These are phyloP conservation scores for Pseudogymnoascus sp. DNA, from an alignment of 2,329 filamentous ascomycete species.

Conservation along the genomic window DNA sequence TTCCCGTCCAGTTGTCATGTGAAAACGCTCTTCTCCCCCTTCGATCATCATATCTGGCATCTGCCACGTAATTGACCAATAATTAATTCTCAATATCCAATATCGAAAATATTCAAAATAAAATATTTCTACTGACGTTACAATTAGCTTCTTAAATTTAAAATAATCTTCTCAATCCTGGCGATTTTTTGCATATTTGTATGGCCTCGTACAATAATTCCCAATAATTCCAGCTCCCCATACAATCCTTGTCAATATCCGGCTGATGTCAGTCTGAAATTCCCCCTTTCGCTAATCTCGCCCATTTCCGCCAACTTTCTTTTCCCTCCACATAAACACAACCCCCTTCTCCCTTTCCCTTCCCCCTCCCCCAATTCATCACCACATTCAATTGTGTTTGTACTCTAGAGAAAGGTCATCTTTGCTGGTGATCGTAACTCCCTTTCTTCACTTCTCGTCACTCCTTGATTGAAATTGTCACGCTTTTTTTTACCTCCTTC, in stretches of 20 bases:
- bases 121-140: neutral
- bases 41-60: neutral
- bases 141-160: neutral
- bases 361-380: constrained; percentile 29
- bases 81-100: neutral
- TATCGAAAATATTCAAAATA: neutral
- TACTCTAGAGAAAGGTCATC: constrained; percentile 14
- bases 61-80: neutral
- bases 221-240: neutral
- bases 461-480: constrained; percentile 31
- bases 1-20: neutral
- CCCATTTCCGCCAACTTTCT: constrained; percentile 14
- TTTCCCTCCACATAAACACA: constrained; percentile 28
- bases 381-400: constrained; percentile 14
- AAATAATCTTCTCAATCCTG: neutral
- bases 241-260: neutral
- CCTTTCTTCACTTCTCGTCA: constrained; percentile 28
- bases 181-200: neutral
- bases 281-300: constrained; percentile 10
- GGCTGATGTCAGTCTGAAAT: neutral
- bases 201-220: neutral
- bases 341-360: constrained; percentile 18
- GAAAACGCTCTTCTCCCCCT: neutral
- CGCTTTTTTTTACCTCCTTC: constrained; percentile 12
- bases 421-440: constrained; percentile 15